Percentiles rank a stretch among this genome's conserved stretches.
Evolutionary conservation across 371 early-diverging fungal species (phyloP).

Genomic region (Gilbertella persicaria): DNA sequence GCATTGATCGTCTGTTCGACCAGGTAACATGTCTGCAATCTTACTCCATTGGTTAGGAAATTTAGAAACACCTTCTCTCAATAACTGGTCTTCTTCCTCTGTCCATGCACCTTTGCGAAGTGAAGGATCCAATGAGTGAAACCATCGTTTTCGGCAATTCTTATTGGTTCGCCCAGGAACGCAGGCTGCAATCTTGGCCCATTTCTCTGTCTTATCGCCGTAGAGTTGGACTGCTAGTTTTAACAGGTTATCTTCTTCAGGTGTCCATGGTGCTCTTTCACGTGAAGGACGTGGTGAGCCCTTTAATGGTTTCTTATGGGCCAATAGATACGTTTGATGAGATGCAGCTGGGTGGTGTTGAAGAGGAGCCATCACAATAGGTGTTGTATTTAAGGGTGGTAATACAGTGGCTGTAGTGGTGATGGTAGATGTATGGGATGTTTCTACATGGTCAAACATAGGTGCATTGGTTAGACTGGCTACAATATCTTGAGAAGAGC

Average conservation of each 20-base stretch:
- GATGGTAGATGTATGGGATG: neutral
- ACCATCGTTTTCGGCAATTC: conserved; percentile 83
- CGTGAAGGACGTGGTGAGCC: conserved; percentile 15
- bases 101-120: conserved; percentile 83
- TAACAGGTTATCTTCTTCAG: conserved; percentile 73
- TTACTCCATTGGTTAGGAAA: conserved; percentile 79
- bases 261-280: conserved; percentile 66
- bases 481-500: conserved; percentile 19
- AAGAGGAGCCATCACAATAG: conserved; percentile 22
- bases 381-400: conserved; percentile 24
- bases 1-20: conserved; percentile 84
- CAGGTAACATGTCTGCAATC: conserved; percentile 75
- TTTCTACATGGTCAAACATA: conserved; percentile 6
- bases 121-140: conserved; percentile 78
- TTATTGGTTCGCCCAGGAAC: conserved; percentile 83
- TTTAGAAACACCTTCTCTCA: conserved; percentile 68
- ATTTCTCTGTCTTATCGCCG: conserved; percentile 80
- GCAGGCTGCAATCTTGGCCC: conserved; percentile 80
- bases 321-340: conserved; percentile 23
- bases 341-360: conserved; percentile 16
- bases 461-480: conserved; percentile 12
- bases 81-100: conserved; percentile 70
- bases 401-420: conserved; percentile 7
- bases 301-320: conserved; percentile 19
- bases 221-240: conserved; percentile 71